These are phyloP conservation scores for Cyclotella distinguenda DNA, from an alignment of 108 stramenopile genomes.

Conservation along the genomic window DNA sequence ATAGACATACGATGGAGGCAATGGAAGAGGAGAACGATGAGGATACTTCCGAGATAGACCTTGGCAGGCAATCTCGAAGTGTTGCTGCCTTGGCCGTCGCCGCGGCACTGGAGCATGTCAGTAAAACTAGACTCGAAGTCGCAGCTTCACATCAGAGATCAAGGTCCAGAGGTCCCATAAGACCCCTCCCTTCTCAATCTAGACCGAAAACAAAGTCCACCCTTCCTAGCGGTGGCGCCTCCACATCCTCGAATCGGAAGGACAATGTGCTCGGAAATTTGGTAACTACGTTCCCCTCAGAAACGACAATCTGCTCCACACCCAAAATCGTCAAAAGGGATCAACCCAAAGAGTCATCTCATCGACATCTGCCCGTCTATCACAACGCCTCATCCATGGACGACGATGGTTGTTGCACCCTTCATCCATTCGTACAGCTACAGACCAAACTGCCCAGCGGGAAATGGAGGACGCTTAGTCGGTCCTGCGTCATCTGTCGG, in stretches of 20 bases:
- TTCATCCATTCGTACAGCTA: conserved; percentile 15
- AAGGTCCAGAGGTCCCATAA: not conserved
- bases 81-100: conserved; percentile 3
- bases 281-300: not conserved
- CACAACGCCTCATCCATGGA: not conserved
- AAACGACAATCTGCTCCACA: not conserved
- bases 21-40: conserved; percentile 16
- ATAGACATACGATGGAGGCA: conserved; percentile 10
- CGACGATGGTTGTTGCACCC: conserved; percentile 3
- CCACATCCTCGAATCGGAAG: not conserved
- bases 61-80: not conserved
- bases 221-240: not conserved
- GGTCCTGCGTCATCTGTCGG: conserved; percentile 2
- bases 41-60: conserved; percentile 5
- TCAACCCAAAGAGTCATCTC: not conserved
- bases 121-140: not conserved
- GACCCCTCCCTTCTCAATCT: not conserved
- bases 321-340: not conserved
- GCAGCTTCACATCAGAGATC: not conserved
- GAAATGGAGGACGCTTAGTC: conserved; percentile 5
- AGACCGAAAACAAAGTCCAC: no score
- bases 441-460: conserved; percentile 9
- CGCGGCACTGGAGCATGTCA: not conserved
- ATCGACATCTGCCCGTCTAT: not conserved
- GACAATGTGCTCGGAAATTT: no score